Evolutionary conservation across 768 basidiomycete species (phyloP).

Genomic region (Suillus plorans): DNA sequence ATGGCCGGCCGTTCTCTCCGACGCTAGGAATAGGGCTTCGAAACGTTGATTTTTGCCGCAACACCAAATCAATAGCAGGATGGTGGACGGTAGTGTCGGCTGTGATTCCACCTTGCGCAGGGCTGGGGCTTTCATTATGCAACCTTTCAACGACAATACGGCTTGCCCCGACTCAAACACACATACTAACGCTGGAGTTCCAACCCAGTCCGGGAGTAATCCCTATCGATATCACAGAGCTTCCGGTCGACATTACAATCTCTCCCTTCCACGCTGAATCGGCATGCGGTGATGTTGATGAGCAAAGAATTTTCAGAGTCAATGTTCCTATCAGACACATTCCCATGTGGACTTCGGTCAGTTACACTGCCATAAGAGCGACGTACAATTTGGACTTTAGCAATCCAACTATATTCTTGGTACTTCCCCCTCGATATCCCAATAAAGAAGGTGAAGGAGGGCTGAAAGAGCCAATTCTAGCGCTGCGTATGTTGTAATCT

Average conservation of each 20-base stretch:
- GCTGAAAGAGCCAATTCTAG: slow-evolving; percentile 53
- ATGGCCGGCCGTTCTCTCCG: slow-evolving; percentile 73
- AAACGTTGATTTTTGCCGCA: slow-evolving; percentile 32
- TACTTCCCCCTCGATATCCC: slow-evolving; percentile 50
- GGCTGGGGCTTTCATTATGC: slow-evolving; percentile 16
- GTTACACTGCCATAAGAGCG: slow-evolving; percentile 43
- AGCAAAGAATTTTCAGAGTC: slow-evolving; percentile 30
- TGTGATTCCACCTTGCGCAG: background rate
- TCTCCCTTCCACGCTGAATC: background rate
- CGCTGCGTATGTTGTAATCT: slow-evolving; percentile 51
- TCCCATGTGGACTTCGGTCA: slow-evolving; percentile 37
- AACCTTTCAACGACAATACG: slow-evolving; percentile 23
- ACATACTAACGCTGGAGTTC: slow-evolving; percentile 50
- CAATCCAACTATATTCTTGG: slow-evolving; percentile 57
- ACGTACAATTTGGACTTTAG: slow-evolving; percentile 58
- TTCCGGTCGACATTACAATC: slow-evolving; percentile 42
- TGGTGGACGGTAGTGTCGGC: slow-evolving; percentile 54
- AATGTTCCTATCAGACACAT: slow-evolving; percentile 48
- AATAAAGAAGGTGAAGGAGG: slow-evolving; percentile 17
- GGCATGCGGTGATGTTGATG: background rate
- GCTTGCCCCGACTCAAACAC: slow-evolving; percentile 63
- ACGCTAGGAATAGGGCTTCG: slow-evolving; percentile 65
- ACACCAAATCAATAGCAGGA: slow-evolving; percentile 25
- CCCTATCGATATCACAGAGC: slow-evolving; percentile 25
- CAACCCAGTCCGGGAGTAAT: slow-evolving; percentile 38